Evolutionary conservation across 257 asterid genomes (phyloP), one percentile per base, ranked within the genome.

Genomic region (Linaria vulgaris): DNA sequence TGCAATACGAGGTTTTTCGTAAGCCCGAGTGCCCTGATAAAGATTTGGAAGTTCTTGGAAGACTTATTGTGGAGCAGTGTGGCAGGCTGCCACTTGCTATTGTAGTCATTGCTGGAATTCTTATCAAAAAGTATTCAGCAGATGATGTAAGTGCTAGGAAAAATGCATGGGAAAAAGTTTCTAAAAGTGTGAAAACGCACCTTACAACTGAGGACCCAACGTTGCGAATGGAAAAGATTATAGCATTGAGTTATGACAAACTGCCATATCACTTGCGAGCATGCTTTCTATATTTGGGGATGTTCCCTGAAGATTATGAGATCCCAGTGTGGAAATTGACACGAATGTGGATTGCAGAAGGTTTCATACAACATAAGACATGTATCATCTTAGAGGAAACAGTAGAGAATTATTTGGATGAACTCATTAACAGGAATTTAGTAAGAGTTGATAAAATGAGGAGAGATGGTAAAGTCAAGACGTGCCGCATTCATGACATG

Each of bases 81-180:
- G 74, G 24, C 3, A 78, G 84, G n/a, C 72, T 84, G n/a, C 91
- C 91, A 9, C 84, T 84, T n/a, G 84, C 88, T 0, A 61, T 84
- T 13, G 88, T 84, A 3, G 41, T 34, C 41, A 34, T 34, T 34
- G 41, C 11, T 3, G 41, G 41, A 34, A 34, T 34, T 34, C 41
- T 34, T 34, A 1, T 34, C 41, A 34, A 34, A 3, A 34, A 34
- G 41, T 34, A 4, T 34, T 34, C 41, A 7, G 41, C 41, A 34
- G 41, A 34, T 1, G 10, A 34, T 34, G 10, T 34, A 1, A 11
- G 41, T 34, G 41, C 41, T 7, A 34, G 10, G 41, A 34, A 7
- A 34, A 34, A 34, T 34, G 41, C 41, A 34, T 83, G 88, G 88
- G 22, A 27, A 14, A 46, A 67, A 31, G 80, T 83, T 7, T 69